phyloP scores from a whole-genome alignment of 805 yeast species.

The Kazachstania kunashirensis region DNA sequence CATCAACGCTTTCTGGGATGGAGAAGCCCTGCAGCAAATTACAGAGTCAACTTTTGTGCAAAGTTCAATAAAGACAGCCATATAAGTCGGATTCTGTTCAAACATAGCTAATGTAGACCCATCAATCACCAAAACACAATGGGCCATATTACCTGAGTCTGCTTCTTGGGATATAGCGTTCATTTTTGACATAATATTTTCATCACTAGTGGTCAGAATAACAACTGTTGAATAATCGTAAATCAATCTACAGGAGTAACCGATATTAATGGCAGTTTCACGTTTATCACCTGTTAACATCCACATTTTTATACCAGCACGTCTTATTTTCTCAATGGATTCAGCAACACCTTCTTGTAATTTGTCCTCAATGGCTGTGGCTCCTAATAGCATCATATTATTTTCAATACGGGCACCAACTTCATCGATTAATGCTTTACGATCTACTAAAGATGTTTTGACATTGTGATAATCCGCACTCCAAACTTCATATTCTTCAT shows the following conservation, averaged over 20 bases:
- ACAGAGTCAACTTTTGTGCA: conserved; percentile 86
- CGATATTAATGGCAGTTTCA: conserved; percentile 96
- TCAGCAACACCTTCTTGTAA: conserved; percentile 96
- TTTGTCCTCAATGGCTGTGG: conserved; percentile 95
- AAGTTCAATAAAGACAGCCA: conserved; percentile 71
- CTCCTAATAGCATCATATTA: conserved; percentile 67
- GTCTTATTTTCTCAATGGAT: conserved; percentile 78
- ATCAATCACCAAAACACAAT: conserved; percentile 88
- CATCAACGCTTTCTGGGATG: conserved; percentile 90
- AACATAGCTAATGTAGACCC: conserved; percentile 75
- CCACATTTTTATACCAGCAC: conserved; percentile 95
- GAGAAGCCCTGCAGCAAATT: conserved; percentile 92
- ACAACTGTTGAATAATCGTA: conserved; percentile 88
- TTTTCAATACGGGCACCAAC: conserved; percentile 67
- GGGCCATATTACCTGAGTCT: conserved; percentile 70
- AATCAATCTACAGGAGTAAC: conserved; percentile 85
- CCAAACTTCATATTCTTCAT: conserved; percentile 57
- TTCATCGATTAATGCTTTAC: conserved; percentile 55
- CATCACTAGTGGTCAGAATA: conserved; percentile 46
- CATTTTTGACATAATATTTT: conserved; percentile 56
- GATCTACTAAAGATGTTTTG: conserved; percentile 58
- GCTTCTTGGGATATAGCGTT: conserved; percentile 69
- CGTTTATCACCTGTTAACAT: conserved; percentile 98
- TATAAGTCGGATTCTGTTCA: conserved; percentile 61
- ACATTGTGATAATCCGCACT: conserved; percentile 59